phyloP scores from a whole-genome alignment of 1,284 basidiomycete species.

The Pseudozyma tsukubaensis region DNA sequence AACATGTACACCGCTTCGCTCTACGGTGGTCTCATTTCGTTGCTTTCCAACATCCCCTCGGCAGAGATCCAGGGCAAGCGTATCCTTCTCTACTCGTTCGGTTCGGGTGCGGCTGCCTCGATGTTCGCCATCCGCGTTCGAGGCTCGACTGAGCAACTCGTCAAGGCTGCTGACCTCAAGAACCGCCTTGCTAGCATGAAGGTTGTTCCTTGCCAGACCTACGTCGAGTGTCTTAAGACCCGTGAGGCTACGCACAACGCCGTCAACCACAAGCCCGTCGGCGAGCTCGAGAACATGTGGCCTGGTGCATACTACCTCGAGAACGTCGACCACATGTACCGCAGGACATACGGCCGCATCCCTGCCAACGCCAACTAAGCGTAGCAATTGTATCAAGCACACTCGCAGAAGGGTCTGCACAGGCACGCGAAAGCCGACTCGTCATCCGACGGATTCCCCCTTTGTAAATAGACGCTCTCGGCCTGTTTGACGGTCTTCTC shows the following conservation, averaged over 20 bases:
- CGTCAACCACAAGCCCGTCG: constrained; percentile 84
- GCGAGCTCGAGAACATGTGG: constrained; percentile 91
- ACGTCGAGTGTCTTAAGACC: constrained; percentile 78
- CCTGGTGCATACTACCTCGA: constrained; percentile 93
- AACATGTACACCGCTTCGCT: constrained; percentile 99
- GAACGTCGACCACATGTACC: constrained; percentile 89
- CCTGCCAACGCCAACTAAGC: constrained; percentile 47
- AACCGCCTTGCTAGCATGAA: constrained; percentile 85
- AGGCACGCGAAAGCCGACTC: too few relatives aligned
- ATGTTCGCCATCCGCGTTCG: constrained; percentile 89
- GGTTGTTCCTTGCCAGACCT: constrained; percentile 89
- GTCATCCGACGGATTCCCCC: too few relatives aligned
- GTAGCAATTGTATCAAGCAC: neutral
- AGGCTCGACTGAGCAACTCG: constrained; percentile 85
- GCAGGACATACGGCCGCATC: constrained; percentile 79
- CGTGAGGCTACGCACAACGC: constrained; percentile 94
- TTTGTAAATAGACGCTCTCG: too few relatives aligned
- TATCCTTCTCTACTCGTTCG: constrained; percentile 92
- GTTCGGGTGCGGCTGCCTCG: constrained; percentile 88
- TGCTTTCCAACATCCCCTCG: constrained; percentile 59
- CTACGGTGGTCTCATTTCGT: constrained; percentile 87
- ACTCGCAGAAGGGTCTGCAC: too few relatives aligned
- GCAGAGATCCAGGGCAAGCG: constrained; percentile 66
- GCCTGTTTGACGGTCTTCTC: too few relatives aligned
- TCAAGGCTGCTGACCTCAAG: constrained; percentile 81